Evolutionary conservation across 331 rosid genomes (phyloP).

Genomic region (Acacia concinna): DNA sequence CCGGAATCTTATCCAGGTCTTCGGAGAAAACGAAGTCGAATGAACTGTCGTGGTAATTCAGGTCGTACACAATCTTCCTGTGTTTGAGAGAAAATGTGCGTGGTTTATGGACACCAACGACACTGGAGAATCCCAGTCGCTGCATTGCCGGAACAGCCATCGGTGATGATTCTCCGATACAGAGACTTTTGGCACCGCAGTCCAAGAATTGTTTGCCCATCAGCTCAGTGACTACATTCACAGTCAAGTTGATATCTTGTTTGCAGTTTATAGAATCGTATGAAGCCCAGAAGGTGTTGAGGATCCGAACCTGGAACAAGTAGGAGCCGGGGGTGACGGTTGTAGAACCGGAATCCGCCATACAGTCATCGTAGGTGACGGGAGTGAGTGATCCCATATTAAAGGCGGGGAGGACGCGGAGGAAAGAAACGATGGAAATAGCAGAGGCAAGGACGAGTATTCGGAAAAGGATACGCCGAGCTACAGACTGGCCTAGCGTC

Average conservation of each 20-base stretch:
- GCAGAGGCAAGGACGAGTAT: slow-evolving; percentile 54
- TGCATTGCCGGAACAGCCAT: slow-evolving; percentile 57
- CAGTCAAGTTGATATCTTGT: slow-evolving; percentile 55
- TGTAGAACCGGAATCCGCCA: slow-evolving; percentile 8
- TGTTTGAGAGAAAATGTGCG: slow-evolving; percentile 63
- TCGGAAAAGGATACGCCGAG: slow-evolving; percentile 60
- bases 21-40: slow-evolving; percentile 79
- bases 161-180: slow-evolving; percentile 74
- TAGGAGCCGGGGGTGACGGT: slow-evolving; percentile 37
- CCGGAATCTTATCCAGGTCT: slow-evolving; percentile 67
- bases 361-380: slow-evolving; percentile 41
- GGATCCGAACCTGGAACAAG: slow-evolving; percentile 45
- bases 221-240: slow-evolving; percentile 60
- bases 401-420: slow-evolving; percentile 45
- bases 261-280: slow-evolving; percentile 41
- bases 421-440: slow-evolving; percentile 54
- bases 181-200: slow-evolving; percentile 60
- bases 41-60: slow-evolving; percentile 52
- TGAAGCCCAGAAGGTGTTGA: slow-evolving; percentile 55
- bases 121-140: slow-evolving; percentile 66
- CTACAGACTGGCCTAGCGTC: slow-evolving; percentile 56
- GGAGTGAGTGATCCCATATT: slow-evolving; percentile 47
- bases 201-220: slow-evolving; percentile 48
- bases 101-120: slow-evolving; percentile 43
- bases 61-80: slow-evolving; percentile 49